Evolutionary conservation across 257 asterid genomes (phyloP).

Genomic region (Schizonepeta tenuifolia): DNA sequence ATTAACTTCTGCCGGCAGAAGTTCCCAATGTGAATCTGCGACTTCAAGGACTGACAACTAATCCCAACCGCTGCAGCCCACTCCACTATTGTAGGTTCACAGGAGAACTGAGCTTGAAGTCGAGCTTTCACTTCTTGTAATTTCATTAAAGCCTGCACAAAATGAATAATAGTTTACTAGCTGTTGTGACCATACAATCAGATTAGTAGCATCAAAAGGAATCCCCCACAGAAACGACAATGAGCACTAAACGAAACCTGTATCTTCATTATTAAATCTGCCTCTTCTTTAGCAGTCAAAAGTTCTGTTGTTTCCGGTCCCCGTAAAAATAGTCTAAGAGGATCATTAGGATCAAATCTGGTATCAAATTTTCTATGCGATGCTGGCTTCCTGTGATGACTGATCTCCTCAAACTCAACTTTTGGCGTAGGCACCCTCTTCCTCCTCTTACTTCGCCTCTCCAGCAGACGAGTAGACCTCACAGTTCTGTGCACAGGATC

Average conservation of each 20-base stretch:
- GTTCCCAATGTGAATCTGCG: constrained; percentile 59
- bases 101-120: constrained; percentile 61
- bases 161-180: constrained; percentile 31
- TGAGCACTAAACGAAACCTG: constrained; percentile 56
- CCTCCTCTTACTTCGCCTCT: constrained; percentile 73
- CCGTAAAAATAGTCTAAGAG: constrained; percentile 61
- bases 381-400: constrained; percentile 44
- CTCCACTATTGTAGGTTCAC: constrained; percentile 79
- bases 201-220: constrained; percentile 7
- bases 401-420: constrained; percentile 49
- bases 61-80: constrained; percentile 82
- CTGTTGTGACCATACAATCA: constrained; percentile 19
- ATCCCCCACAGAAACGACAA: constrained; percentile 15
- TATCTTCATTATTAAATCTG: constrained; percentile 65
- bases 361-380: constrained; percentile 44
- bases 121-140: constrained; percentile 60
- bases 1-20: constrained; percentile 80
- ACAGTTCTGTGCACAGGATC: constrained; percentile 52
- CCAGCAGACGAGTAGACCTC: constrained; percentile 72
- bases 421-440: constrained; percentile 45
- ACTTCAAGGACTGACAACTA: constrained; percentile 59
- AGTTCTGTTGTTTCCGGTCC: constrained; percentile 79
- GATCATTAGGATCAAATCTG: constrained; percentile 59
- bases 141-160: constrained; percentile 60
- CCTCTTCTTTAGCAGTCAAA: constrained; percentile 73